Conservation (phyloP, 139 green algal species). For the Chlamydomonas eustigma region DNA sequence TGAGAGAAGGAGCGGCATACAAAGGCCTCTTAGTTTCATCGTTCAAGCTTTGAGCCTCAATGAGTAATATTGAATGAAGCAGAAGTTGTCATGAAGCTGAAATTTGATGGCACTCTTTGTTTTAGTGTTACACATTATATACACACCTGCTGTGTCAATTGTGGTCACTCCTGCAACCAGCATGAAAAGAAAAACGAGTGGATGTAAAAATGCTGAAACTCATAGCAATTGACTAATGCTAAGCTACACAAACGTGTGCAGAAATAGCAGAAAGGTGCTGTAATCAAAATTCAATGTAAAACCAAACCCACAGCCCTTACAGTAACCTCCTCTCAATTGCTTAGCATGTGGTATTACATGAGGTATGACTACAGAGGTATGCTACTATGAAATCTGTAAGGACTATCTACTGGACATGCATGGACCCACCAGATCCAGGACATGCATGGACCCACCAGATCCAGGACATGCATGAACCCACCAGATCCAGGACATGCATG, state of each 20-base stretch:
- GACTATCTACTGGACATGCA: background rate
- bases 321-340: background rate
- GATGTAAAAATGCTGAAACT: background rate
- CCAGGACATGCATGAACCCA: too few species aligned
- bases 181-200: too few species aligned
- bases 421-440: background rate
- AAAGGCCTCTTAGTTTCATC: background rate
- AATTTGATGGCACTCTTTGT: background rate
- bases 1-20: background rate
- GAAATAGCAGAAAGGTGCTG: background rate
- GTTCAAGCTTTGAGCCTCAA: background rate
- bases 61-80: background rate
- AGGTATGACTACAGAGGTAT: background rate
- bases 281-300: background rate
- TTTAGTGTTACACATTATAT: background rate
- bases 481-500: too few species aligned
- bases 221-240: background rate
- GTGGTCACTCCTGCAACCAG: background rate
- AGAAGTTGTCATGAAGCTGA: background rate
- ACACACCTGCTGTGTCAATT: background rate
- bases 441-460: background rate
- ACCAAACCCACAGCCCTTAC: background rate
- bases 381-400: background rate
- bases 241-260: background rate
- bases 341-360: background rate